Evolutionary conservation across 2,329 filamentous ascomycete species (phyloP), one percentile per base, ranked within the genome.

Genomic region (Fusarium aywerte): DNA sequence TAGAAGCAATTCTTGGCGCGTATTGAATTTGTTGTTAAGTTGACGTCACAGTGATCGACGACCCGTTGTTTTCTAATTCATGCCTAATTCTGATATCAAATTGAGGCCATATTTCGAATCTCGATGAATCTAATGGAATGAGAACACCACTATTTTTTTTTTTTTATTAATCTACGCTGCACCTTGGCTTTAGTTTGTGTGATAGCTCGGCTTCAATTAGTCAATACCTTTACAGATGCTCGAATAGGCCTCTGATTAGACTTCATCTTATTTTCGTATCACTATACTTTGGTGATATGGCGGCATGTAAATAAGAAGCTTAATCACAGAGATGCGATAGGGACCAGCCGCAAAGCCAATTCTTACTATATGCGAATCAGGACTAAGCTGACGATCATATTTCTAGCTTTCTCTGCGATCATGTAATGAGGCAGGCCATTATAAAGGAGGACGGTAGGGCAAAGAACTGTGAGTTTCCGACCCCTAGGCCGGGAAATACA

Each of bases 401-500:
- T 70, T 12, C 71, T 73, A 1, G 87, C 87, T 79, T 89, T 90
- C 79, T 90, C 87, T 2, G 80, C 81, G 7, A 86, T 78, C 75
- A 89, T 59, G 1, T 65, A 72, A 5, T 71, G 21, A 2, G 70
- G 70, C 1, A 67, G 16, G 0, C 67, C 63, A 15, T 71, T 71
- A 16, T 67, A 67, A 11, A 71, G n/a, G n/a, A n/a, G n/a, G n/a
- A n/a, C n/a, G n/a, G 45, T 55, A 7, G 40, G 15, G 2, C 10
- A 39, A 7, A 29, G n/a, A 4, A 29, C 16, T 1, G 8, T 29
- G 11, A 18, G 9, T 27, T n/a, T 16, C 2, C 8, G 8, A 18
- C 18, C 2, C 18, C 18, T 38, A 12, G 36, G 7, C 13, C 13
- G 10, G 16, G 9, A 29, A 43, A 43, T 43, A 8, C n/a, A n/a